phyloP scores from a whole-genome alignment of 768 basidiomycete species.

The Pleurotus eryngii region DNA sequence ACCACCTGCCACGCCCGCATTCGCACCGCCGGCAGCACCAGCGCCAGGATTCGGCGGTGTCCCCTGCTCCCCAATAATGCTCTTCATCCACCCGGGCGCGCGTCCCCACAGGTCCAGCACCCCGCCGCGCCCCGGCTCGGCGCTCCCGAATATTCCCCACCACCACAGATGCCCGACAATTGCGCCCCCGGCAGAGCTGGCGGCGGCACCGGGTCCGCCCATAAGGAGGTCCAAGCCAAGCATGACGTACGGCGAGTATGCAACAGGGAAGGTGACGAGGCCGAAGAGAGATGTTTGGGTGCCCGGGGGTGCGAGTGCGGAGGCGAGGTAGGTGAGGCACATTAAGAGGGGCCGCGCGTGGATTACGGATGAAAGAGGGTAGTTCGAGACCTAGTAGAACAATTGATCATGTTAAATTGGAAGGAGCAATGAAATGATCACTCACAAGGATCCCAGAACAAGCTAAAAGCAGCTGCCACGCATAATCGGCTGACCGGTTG shows the following conservation, averaged over 20 bases:
- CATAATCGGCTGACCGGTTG: constrained; percentile 67
- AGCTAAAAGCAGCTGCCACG: constrained; percentile 67
- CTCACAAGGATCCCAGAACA: constrained; percentile 58
- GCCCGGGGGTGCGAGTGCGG: constrained; percentile 62
- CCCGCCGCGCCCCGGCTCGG: constrained; percentile 41
- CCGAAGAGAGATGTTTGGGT: constrained; percentile 76
- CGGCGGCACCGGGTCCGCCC: constrained; percentile 55
- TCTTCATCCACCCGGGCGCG: constrained; percentile 60
- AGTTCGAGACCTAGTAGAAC: constrained; percentile 42
- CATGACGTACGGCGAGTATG: constrained; percentile 73
- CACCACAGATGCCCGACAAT: constrained; percentile 82
- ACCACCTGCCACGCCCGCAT: constrained; percentile 39
- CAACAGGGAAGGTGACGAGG: constrained; percentile 67
- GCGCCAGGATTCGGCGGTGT: constrained; percentile 22
- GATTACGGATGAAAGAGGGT: constrained; percentile 52
- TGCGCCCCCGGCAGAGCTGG: constrained; percentile 60
- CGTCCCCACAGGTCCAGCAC: constrained; percentile 35
- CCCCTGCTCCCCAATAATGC: constrained; percentile 41
- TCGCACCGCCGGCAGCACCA: constrained; percentile 32
- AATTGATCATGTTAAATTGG: not conserved
- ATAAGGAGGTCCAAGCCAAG: constrained; percentile 69
- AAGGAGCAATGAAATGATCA: constrained; percentile 6
- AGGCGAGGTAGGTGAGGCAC: constrained; percentile 66
- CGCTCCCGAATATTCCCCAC: constrained; percentile 62
- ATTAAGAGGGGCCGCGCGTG: constrained; percentile 67